A percentile compares a stretch with the other conserved stretches of the same genome.
Conservation (phyloP, 257 asterid genomes). For the Gentiana macrophylla region DNA sequence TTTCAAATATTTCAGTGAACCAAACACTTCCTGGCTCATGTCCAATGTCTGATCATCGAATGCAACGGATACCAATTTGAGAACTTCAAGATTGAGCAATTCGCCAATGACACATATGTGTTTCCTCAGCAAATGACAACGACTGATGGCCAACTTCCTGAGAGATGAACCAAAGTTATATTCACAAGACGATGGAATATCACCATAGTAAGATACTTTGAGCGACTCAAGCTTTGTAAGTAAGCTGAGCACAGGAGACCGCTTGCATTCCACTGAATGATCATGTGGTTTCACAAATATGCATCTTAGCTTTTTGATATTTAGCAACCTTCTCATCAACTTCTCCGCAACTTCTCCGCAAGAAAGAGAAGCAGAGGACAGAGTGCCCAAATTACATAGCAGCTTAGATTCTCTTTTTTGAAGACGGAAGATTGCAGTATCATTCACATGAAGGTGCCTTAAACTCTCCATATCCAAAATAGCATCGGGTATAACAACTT, state of each 20-base stretch:
- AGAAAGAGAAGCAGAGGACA: not conserved
- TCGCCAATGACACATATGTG: not conserved
- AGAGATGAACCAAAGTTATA: not conserved
- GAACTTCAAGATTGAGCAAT: not conserved
- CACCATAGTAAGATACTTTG: not conserved
- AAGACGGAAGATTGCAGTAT: not conserved
- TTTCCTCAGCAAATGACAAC: not conserved
- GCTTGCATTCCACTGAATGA: not conserved
- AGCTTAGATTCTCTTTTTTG: not conserved
- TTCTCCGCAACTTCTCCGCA: not conserved
- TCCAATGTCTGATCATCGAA: not conserved
- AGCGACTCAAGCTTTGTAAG: not conserved
- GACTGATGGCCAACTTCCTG: not conserved
- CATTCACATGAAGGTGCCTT: slow-evolving; percentile 10
- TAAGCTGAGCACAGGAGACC: not conserved
- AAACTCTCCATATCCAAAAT: slow-evolving; percentile 8
- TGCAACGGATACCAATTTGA: not conserved
- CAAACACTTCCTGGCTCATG: not conserved
- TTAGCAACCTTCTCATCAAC: not conserved
- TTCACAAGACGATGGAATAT: not conserved
- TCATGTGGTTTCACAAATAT: not conserved
- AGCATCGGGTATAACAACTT: slow-evolving; percentile 3
- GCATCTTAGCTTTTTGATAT: not conserved
- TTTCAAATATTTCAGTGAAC: not conserved
- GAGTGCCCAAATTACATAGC: not conserved